These are phyloP conservation scores for Hemisphaericaspora xylanilytica DNA, from an alignment of 1,139 yeast genomes.

Conservation along the genomic window DNA sequence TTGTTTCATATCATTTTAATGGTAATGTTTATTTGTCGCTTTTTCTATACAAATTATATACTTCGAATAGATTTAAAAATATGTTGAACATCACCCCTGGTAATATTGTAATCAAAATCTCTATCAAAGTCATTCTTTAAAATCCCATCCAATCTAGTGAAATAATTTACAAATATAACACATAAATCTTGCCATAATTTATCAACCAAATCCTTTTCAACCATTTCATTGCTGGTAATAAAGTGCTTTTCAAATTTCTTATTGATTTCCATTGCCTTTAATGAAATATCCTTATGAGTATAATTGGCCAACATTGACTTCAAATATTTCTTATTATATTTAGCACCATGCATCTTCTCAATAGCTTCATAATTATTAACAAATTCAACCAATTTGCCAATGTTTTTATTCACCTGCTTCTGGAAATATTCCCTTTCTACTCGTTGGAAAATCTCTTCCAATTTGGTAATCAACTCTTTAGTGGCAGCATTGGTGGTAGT, in stretches of 20 bases:
- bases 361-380: constrained; percentile 62
- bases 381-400: constrained; percentile 67
- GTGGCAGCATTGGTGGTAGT: constrained; percentile 26
- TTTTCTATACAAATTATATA: background rate
- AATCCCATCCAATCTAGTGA: constrained; percentile 37
- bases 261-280: constrained; percentile 55
- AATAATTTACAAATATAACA: constrained; percentile 32
- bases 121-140: constrained; percentile 37
- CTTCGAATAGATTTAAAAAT: constrained; percentile 23
- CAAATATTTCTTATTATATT: constrained; percentile 59
- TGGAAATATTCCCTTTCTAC: constrained; percentile 45
- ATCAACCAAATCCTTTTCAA: constrained; percentile 47
- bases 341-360: constrained; percentile 43
- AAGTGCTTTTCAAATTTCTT: constrained; percentile 62
- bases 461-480: constrained; percentile 40
- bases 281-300: constrained; percentile 56
- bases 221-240: constrained; percentile 38
- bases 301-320: constrained; percentile 55
- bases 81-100: constrained; percentile 35
- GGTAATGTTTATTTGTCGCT: background rate
- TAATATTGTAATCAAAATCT: constrained; percentile 39
- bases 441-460: constrained; percentile 47
- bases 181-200: constrained; percentile 46
- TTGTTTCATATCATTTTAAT: background rate
- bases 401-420: constrained; percentile 40